These are phyloP conservation scores for Vicia villosa DNA, from an alignment of 306 rosid genomes.

Conservation along the genomic window DNA sequence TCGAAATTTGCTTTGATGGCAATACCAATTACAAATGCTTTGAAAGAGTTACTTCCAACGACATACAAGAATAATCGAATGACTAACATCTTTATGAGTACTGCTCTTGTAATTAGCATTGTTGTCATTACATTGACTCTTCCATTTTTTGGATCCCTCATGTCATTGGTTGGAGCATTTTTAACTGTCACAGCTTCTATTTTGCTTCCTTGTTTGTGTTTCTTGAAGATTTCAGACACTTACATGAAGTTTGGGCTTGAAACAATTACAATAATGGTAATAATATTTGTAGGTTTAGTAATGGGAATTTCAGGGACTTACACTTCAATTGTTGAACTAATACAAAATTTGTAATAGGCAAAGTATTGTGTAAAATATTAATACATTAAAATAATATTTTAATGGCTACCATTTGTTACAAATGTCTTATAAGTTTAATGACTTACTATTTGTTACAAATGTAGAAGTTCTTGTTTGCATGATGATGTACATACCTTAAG, in stretches of 20 bases:
- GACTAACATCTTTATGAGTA: slow-evolving; percentile 36
- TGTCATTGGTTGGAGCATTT: slow-evolving; percentile 72
- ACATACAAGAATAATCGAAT: neutral
- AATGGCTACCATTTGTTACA: no score
- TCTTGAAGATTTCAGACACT: slow-evolving; percentile 64
- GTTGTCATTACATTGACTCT: slow-evolving; percentile 46
- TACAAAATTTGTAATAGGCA: no score
- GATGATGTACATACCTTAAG: no score
- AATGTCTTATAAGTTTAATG: no score
- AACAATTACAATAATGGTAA: slow-evolving; percentile 19
- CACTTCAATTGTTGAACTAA: slow-evolving; percentile 49
- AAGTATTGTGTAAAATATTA: no score
- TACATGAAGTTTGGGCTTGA: slow-evolving; percentile 41
- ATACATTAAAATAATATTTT: no score
- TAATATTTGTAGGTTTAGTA: slow-evolving; percentile 42
- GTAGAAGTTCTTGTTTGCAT: no score
- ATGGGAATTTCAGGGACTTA: slow-evolving; percentile 53
- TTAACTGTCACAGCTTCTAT: slow-evolving; percentile 61
- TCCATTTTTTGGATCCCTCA: slow-evolving; percentile 34
- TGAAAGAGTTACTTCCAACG: slow-evolving; percentile 46
- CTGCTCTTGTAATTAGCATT: slow-evolving; percentile 48
- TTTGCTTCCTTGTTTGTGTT: slow-evolving; percentile 63
- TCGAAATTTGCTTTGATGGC: slow-evolving; percentile 47
- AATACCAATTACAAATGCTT: slow-evolving; percentile 58
- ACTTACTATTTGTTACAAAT: no score